These are phyloP conservation scores for Colletotrichum costaricense DNA, from an alignment of 2,329 filamentous ascomycete genomes.

Conservation along the genomic window DNA sequence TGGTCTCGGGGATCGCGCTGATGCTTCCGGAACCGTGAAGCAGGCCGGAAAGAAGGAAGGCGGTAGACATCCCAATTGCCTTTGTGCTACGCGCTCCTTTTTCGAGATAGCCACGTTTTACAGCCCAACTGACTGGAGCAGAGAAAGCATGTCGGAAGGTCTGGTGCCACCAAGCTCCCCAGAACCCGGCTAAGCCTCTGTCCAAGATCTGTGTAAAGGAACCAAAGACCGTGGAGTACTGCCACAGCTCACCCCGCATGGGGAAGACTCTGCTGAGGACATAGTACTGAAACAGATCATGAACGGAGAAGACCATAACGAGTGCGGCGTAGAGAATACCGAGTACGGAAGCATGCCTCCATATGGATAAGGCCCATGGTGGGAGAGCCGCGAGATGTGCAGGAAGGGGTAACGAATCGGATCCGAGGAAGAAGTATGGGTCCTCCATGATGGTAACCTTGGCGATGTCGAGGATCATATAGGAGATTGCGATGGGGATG, in stretches of 20 bases:
- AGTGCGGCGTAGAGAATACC: constrained; percentile 70
- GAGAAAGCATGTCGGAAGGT: constrained; percentile 81
- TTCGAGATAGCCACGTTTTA: constrained; percentile 51
- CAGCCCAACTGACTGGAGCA: constrained; percentile 65
- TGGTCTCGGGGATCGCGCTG: constrained; percentile 67
- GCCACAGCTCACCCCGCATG: constrained; percentile 61
- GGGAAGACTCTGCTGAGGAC: constrained; percentile 64
- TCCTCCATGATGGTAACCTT: constrained; percentile 79
- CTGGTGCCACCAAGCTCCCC: constrained; percentile 93
- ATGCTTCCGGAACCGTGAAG: constrained; percentile 79
- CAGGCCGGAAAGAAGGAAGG: constrained; percentile 74
- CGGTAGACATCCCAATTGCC: constrained; percentile 54
- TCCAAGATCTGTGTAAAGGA: constrained; percentile 67
- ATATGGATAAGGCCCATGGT: constrained; percentile 58
- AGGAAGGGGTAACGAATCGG: constrained; percentile 52
- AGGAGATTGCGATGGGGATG: constrained; percentile 63
- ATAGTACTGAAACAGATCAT: constrained; percentile 67
- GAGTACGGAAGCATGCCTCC: constrained; percentile 68
- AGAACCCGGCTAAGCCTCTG: constrained; percentile 81
- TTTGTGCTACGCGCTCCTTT: constrained; percentile 45
- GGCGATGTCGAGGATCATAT: constrained; percentile 76
- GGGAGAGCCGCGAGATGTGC: constrained; percentile 55
- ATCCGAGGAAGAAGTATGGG: constrained; percentile 77
- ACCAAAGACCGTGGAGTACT: constrained; percentile 67
- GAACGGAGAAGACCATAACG: constrained; percentile 67